These are phyloP conservation scores for Corymbia maculata DNA, from an alignment of 345 rosid species.

Conservation along the genomic window DNA sequence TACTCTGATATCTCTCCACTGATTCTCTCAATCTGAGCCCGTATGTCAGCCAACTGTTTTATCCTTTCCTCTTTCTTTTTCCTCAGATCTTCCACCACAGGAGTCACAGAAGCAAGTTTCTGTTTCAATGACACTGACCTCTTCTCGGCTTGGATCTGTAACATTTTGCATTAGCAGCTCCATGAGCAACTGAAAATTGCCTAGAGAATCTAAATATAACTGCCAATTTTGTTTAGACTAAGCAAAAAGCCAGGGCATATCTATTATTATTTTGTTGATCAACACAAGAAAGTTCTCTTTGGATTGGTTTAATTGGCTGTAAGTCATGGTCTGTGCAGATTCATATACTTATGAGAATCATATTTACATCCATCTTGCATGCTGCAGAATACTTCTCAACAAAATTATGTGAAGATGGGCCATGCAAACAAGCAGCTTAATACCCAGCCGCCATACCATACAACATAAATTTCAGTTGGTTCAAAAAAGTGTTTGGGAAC, in stretches of 20 bases:
- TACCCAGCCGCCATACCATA: background rate
- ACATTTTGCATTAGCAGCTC: background rate
- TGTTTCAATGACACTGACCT: conserved; percentile 53
- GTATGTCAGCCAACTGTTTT: conserved; percentile 68
- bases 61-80: conserved; percentile 69
- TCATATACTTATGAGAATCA: background rate
- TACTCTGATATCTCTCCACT: conserved; percentile 76
- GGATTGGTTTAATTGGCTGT: background rate
- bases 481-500: background rate
- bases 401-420: background rate
- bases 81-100: conserved; percentile 71
- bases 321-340: background rate
- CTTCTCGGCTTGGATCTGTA: conserved; percentile 52
- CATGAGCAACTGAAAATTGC: background rate
- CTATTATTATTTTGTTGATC: background rate
- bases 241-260: background rate
- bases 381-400: background rate
- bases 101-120: conserved; percentile 67
- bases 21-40: conserved; percentile 73
- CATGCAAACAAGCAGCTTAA: background rate
- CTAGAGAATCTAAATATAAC: background rate
- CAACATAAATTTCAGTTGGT: background rate
- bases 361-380: background rate
- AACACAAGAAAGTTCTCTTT: background rate
- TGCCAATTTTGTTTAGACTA: background rate